Conservation (phyloP, 805 yeast species). For the Candida saitoana region DNA sequence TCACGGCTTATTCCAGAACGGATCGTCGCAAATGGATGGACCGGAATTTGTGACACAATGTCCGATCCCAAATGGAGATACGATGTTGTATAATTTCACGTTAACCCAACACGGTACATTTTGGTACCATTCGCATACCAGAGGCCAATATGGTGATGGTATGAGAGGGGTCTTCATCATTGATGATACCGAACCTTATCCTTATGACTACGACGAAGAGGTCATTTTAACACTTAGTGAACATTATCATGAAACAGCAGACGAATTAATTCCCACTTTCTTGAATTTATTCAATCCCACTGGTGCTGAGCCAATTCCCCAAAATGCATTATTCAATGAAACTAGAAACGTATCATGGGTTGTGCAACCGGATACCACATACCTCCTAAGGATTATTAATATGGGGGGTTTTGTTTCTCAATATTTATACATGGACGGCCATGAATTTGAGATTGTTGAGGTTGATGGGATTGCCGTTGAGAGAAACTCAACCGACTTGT, state of each 20-base stretch:
- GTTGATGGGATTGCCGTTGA: constrained; percentile 53
- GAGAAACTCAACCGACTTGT: constrained; percentile 50
- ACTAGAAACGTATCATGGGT: constrained; percentile 51
- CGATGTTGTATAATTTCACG: constrained; percentile 81
- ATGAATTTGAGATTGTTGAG: constrained; percentile 38
- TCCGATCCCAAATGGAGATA: constrained; percentile 78
- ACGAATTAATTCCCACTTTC: constrained; percentile 45
- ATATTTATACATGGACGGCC: constrained; percentile 40
- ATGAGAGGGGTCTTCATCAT: constrained; percentile 76
- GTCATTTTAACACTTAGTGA: constrained; percentile 55
- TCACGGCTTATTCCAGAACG: constrained; percentile 88
- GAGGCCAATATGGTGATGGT: constrained; percentile 92
- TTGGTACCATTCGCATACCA: constrained; percentile 97
- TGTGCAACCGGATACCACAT: constrained; percentile 59
- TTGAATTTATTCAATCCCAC: constrained; percentile 70
- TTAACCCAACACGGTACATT: constrained; percentile 84
- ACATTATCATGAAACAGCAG: constrained; percentile 56
- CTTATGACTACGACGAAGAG: constrained; percentile 63
- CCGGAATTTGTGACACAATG: constrained; percentile 86
- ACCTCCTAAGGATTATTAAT: constrained; percentile 60
- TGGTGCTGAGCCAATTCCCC: constrained; percentile 81
- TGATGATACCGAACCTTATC: constrained; percentile 50
- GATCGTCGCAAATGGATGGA: constrained; percentile 84
- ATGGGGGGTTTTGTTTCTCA: constrained; percentile 71
- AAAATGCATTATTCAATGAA: constrained; percentile 61